Evolutionary conservation across 306 rosid genomes (phyloP).

Genomic region (Ormosia emarginata): DNA sequence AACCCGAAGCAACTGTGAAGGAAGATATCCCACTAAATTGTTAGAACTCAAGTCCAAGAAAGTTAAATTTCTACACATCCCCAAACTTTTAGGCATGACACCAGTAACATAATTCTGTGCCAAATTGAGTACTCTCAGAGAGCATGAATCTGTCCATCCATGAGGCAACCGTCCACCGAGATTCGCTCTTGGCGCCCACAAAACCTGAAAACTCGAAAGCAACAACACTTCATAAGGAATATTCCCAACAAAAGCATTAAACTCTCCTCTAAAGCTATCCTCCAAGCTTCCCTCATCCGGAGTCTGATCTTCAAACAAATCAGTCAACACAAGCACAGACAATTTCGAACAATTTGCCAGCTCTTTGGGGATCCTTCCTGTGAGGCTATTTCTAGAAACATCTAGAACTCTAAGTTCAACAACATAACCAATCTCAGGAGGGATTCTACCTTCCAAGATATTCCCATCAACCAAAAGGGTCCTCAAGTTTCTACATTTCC

Average conservation of each 20-base stretch:
- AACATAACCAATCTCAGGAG: slow-evolving; percentile 42
- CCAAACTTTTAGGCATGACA: slow-evolving; percentile 38
- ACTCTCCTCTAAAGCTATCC: slow-evolving; percentile 53
- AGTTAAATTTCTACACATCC: slow-evolving; percentile 48
- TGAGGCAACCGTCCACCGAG: slow-evolving; percentile 51
- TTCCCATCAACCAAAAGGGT: slow-evolving; percentile 63
- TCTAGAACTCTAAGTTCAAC: slow-evolving; percentile 56
- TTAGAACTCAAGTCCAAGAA: slow-evolving; percentile 70
- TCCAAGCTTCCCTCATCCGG: slow-evolving; percentile 14
- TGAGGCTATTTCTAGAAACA: slow-evolving; percentile 67
- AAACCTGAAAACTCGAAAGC: slow-evolving; percentile 48
- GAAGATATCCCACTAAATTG: slow-evolving; percentile 44
- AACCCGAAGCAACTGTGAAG: slow-evolving; percentile 37
- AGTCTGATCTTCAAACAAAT: slow-evolving; percentile 27
- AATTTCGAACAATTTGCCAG: slow-evolving; percentile 45
- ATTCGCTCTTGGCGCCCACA: slow-evolving; percentile 77
- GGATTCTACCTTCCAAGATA: slow-evolving; percentile 55
- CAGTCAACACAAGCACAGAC: slow-evolving; percentile 52
- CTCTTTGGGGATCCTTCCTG: slow-evolving; percentile 47
- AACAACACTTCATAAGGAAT: slow-evolving; percentile 46
- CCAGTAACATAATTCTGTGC: slow-evolving; percentile 59
- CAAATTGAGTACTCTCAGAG: slow-evolving; percentile 55
- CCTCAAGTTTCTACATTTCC: slow-evolving; percentile 49
- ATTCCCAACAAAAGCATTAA: slow-evolving; percentile 61
- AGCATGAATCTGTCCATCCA: slow-evolving; percentile 49